Evolutionary conservation across 257 asterid species (phyloP), one percentile per base, ranked within the genome.

Genomic region (Forsythia suspensa): DNA sequence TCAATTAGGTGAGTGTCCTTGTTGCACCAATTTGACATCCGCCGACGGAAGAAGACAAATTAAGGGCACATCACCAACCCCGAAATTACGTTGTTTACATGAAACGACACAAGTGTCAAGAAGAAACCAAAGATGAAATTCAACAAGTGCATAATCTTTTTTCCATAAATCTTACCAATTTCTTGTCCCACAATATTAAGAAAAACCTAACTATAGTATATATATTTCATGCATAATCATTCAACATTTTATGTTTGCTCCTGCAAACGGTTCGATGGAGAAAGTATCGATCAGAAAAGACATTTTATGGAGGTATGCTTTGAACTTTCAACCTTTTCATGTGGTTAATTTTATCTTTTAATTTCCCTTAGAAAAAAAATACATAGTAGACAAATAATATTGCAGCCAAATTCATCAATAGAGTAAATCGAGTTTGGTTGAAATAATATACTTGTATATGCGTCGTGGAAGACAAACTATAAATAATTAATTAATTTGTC

Each of bases 31-130:
- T 18, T 20, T 52, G 63, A 8, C 10, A 52, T 52, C 63, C 63
- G 63, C 63, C 63, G 63, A 52, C 63, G 63, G 63, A 52, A 52
- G 63, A 52, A 52, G 63, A 52, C 63, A 52, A 52, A 52, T 52
- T 52, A 52, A 52, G 63, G 24, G 9, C 63, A 52, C 24, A 52
- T 52, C 63, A 52, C 63, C 24, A 16, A 55, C 63, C 63, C 3
- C 18, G 63, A 52, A 52, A 16, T 6, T 52, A 29, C 21, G 24
- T 18, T 13, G 63, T 46, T 46, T 46, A 46, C 55, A 46, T 46
- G 18, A 46, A 46, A 46, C 3, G 55, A 46, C 55, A 11, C 55
- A 52, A 52, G 3, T 18, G 63, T 52, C 18, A 52, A 52, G 63
- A 52, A 12, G 55, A 52, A 52, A 52, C 18, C 63, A 18, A 18